A percentile compares a stretch with the other conserved stretches of the same genome.
Evolutionary conservation across 2,329 filamentous ascomycete genomes (phyloP).

Genomic region (Boeremia lycopersici): DNA sequence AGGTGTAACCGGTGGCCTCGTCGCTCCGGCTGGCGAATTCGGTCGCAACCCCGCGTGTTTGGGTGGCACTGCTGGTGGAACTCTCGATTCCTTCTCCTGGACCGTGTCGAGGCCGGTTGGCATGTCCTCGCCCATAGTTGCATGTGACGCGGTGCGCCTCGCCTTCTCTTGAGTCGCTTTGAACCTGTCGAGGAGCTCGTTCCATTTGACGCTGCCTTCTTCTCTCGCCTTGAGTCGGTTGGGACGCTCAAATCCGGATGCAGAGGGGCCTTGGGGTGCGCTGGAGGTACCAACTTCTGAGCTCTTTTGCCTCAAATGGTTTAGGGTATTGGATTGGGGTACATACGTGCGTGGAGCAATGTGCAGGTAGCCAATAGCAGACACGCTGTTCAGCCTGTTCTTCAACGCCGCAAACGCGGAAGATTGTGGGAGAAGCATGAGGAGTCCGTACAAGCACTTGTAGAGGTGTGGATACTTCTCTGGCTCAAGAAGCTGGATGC

Average conservation of each 20-base stretch:
- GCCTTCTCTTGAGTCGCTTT: constrained; percentile 87
- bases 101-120: constrained; percentile 27
- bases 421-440: constrained; percentile 98
- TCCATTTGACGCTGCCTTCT: constrained; percentile 86
- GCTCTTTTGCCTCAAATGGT: constrained; percentile 51
- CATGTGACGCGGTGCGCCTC: constrained; percentile 68
- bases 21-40: constrained; percentile 29
- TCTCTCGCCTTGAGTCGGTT: constrained; percentile 79
- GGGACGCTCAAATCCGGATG: constrained; percentile 56
- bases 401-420: constrained; percentile 96
- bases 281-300: constrained; percentile 48
- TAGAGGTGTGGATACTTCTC: constrained; percentile 95
- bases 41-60: constrained; percentile 31
- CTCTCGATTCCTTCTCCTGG: constrained; percentile 38
- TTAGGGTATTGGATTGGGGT: constrained; percentile 43
- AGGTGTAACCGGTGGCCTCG: constrained; percentile 27
- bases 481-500: constrained; percentile 91
- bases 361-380: constrained; percentile 94
- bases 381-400: constrained; percentile 95
- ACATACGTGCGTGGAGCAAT: constrained; percentile 76
- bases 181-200: constrained; percentile 93
- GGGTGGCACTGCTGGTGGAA: constrained; percentile 33
- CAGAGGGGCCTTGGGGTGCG: constrained; percentile 41
- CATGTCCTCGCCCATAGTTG: constrained; percentile 47
- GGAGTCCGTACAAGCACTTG: constrained; percentile 93